Base-by-base conservation (phyloP, 2,329 filamentous ascomycete genomes). In the Aspergillus sp. region DNA sequence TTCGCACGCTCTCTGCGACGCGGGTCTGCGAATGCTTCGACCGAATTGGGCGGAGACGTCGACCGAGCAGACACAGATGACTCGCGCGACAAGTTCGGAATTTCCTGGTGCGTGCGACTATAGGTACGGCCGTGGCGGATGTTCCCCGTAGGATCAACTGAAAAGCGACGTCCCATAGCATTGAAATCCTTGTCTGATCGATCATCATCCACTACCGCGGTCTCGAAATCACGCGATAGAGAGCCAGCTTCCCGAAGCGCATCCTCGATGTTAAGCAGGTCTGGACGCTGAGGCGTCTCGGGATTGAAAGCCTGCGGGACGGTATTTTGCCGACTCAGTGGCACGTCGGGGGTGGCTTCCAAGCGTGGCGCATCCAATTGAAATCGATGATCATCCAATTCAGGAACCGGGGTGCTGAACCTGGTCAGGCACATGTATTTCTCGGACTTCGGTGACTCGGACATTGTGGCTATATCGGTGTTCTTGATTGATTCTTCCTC, bases 21-120 rank as follows among this genome's bases (percentile, higher is more conserved):
- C 58, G 91, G 91, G 70, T 95, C 91, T 17, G 95, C 95, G 76
- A 99, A 99, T 4, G 95, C 95, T 76, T 98, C 96, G 55, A 99
- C 92, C 0, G 95, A 99, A 76, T 97, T 99, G 7, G 95, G 95
- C 10, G 94, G 94, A 5, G 95, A 98, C 2, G 86, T 81, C 1
- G 91, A 92, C 58, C 91, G 85, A 51, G 85, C 86, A 21, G 84
- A 84, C 3, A 76, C 73, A 4, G 83, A 85, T 17, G 81, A 82
- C 19, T 76, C 76, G 59, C 81, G 74, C 39, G 82, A 84, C 53
- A 76, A 68, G 55, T 68, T 75, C 61, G 65, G 71, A 45, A 71
- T 69, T 54, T 80, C 79, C 60, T 74, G 77, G 59, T 75, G 73
- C 43, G 68, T 73, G 36, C 71, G 69, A 61, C 71, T 78, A 57